Evolutionary conservation across 2,329 filamentous ascomycete genomes (phyloP), one percentile per base, ranked within the genome.

Genomic region (Aspergillus ochraceus): DNA sequence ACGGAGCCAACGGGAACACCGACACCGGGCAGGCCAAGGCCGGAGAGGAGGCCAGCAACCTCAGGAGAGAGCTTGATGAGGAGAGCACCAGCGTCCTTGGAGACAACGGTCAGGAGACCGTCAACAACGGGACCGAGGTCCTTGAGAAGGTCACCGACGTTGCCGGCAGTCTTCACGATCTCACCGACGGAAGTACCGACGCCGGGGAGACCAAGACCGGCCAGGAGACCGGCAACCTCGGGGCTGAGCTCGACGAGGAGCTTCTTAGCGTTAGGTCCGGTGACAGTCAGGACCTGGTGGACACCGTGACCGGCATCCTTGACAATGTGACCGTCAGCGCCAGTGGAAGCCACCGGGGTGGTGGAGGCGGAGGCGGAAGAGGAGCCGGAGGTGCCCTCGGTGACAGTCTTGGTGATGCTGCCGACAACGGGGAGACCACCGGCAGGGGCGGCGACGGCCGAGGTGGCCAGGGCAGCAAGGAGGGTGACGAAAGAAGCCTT

Each of bases 201-300:
- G 29, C 47, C 66, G 32, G 58, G 51, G 36, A 74, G 70, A 32
- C 70, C 70, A 6, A 74, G 70, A 57, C 70, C 66, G 30, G 65
- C 60, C 58, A 74, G 60, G 39, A 73, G 70, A 14, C 54, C 51
- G 19, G 70, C 54, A 54, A 73, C 68, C 55, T 71, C 67, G 19
- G 71, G 71, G 62, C 66, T 68, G 57, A 74, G 65, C 63, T 72
- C 54, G 26, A 73, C 57, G 63, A 74, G 70, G 55, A 74, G 68
- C 53, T 67, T 55, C 58, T 65, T 55, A 36, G 65, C 53, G 45
- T 74, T 63, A 19, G 64, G 60, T 53, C 70, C 71, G 20, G 62
- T 64, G 63, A 74, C 69, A 54, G 67, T 67, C 49, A 74, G 66
- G 56, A 69, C 61, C 61, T 70, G 64, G 60, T 73, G 60, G 59